Conservation (phyloP, 371 early-diverging fungal genomes). For the Rhizopus arrhizus region DNA sequence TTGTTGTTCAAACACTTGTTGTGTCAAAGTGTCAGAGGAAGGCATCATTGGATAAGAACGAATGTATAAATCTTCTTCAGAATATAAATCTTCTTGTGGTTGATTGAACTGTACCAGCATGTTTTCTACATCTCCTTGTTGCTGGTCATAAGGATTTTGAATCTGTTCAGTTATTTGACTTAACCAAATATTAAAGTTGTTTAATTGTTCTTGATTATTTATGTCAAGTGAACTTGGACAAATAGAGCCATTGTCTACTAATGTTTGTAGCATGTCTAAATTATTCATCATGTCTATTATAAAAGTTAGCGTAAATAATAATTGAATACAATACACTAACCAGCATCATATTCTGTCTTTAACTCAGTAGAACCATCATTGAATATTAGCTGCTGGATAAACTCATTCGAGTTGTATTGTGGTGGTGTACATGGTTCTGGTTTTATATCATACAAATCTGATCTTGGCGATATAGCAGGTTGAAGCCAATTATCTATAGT, state of each 20-base stretch:
- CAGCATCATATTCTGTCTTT: slow-evolving; percentile 30
- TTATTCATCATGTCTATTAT: slow-evolving; percentile 27
- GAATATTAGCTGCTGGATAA: slow-evolving; percentile 27
- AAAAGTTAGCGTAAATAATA: slow-evolving; percentile 2
- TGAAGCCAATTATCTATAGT: slow-evolving; percentile 24
- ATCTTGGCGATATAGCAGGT: slow-evolving; percentile 19
- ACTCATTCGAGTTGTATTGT: slow-evolving; percentile 14
- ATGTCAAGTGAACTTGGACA: slow-evolving; percentile 18
- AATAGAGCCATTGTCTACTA: slow-evolving; percentile 26
- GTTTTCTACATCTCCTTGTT: slow-evolving; percentile 2
- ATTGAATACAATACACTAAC: slow-evolving; percentile 4
- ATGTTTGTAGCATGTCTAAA: slow-evolving; percentile 23
- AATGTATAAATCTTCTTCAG: slow-evolving; percentile 28
- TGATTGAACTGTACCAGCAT: slow-evolving; percentile 24
- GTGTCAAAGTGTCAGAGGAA: neutral
- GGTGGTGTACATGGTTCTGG: slow-evolving; percentile 28
- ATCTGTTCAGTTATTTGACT: slow-evolving; percentile 25
- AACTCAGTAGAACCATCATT: slow-evolving; percentile 16
- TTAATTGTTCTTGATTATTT: slow-evolving; percentile 22
- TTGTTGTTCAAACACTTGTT: slow-evolving; percentile 5
- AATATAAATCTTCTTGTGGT: slow-evolving; percentile 10
- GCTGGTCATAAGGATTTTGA: slow-evolving; percentile 13
- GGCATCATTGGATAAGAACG: slow-evolving; percentile 20
- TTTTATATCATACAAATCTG: slow-evolving; percentile 24
- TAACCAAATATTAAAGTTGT: slow-evolving; percentile 23